Percentiles rank a stretch among this genome's conserved stretches.
Evolutionary conservation across 1,139 yeast genomes (phyloP).

Genomic region (Lodderomyces elongisporus): DNA sequence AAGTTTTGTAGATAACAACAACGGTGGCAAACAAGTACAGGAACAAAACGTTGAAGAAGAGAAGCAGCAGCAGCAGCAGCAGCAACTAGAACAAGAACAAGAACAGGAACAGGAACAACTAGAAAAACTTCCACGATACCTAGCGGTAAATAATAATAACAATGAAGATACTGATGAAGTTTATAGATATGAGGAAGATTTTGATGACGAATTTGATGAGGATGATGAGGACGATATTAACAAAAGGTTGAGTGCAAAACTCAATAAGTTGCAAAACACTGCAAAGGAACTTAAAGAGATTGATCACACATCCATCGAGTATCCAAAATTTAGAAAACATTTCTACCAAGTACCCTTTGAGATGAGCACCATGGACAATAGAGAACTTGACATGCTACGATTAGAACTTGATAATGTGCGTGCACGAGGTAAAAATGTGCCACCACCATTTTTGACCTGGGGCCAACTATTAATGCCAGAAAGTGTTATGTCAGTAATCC

Average conservation of each 20-base stretch:
- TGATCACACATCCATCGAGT: slow-evolving; percentile 44
- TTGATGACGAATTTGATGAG: slow-evolving; percentile 7
- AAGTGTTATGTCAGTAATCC: slow-evolving; percentile 48
- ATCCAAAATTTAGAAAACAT: slow-evolving; percentile 53
- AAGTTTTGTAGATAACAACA: not conserved
- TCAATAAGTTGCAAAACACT: slow-evolving; percentile 30
- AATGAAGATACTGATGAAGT: not conserved
- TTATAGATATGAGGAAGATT: not conserved
- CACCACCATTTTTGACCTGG: slow-evolving; percentile 74
- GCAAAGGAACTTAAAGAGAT: slow-evolving; percentile 30
- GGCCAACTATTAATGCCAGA: slow-evolving; percentile 74
- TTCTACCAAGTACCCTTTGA: slow-evolving; percentile 68
- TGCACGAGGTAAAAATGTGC: slow-evolving; percentile 51
- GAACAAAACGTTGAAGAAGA: too few species aligned
- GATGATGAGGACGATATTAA: slow-evolving; percentile 18
- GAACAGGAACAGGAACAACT: too few species aligned
- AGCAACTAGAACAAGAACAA: too few species aligned
- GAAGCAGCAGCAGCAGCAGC: too few species aligned
- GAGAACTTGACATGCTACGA: slow-evolving; percentile 54
- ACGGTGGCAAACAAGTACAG: not conserved
- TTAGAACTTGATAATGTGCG: slow-evolving; percentile 57
- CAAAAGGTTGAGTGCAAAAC: slow-evolving; percentile 20
- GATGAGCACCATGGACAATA: slow-evolving; percentile 37
- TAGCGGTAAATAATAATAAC: too few species aligned
- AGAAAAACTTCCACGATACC: too few species aligned